These are phyloP conservation scores for Trichoderma brevicompactum DNA, from an alignment of 2,329 filamentous ascomycete species.

Conservation along the genomic window DNA sequence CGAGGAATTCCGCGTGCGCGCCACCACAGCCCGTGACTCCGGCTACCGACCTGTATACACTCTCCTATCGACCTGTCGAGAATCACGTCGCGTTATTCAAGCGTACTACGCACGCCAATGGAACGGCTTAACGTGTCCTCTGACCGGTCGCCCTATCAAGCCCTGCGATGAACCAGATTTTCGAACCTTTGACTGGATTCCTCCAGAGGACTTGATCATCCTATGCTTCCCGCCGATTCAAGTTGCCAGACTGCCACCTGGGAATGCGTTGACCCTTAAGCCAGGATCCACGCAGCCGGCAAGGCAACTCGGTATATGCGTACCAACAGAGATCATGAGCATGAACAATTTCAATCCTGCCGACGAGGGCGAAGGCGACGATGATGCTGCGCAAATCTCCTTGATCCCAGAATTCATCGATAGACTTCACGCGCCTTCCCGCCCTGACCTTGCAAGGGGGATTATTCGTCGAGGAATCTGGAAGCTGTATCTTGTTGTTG, in stretches of 20 bases:
- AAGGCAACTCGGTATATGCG: constrained; percentile 10
- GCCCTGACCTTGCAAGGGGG: background rate
- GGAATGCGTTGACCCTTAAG: constrained; percentile 15
- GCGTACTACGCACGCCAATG: constrained; percentile 16
- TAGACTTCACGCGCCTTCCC: background rate
- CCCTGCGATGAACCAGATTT: background rate
- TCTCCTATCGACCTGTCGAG: constrained; percentile 17
- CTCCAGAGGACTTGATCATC: constrained; percentile 20
- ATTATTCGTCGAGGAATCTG: background rate
- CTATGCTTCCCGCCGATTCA: constrained; percentile 20
- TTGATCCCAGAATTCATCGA: constrained; percentile 24
- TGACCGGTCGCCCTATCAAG: background rate
- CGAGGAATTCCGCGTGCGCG: constrained; percentile 24
- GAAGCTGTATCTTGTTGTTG: constrained; percentile 25
- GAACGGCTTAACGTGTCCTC: background rate
- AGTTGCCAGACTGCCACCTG: constrained; percentile 8
- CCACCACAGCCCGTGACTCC: constrained; percentile 21
- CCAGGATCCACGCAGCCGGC: background rate
- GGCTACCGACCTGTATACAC: constrained; percentile 23
- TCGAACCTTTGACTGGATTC: constrained; percentile 29
- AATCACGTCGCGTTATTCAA: background rate
- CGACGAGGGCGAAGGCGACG: constrained; percentile 14
- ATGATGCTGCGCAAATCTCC: constrained; percentile 19
- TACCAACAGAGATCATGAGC: constrained; percentile 15
- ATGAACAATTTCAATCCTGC: background rate